phyloP scores from a whole-genome alignment of 257 asterid species.

The Jacaranda copaia region DNA sequence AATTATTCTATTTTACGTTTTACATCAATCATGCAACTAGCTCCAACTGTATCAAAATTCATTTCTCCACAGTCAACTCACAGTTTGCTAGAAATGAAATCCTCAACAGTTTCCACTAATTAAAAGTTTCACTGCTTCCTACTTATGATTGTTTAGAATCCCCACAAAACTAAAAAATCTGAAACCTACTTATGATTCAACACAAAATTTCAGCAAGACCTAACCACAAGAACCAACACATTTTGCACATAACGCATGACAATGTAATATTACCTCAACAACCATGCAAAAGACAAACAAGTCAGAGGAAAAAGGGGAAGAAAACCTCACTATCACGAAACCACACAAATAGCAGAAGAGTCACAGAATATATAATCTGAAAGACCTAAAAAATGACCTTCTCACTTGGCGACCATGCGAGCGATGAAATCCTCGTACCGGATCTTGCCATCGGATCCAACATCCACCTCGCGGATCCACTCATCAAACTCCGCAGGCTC shows the following conservation, averaged over 20 bases:
- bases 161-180: constrained; percentile 6
- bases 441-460: constrained; percentile 94
- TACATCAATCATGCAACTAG: constrained; percentile 9
- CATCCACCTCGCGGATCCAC: constrained; percentile 99
- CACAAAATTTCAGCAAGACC: constrained; percentile 6
- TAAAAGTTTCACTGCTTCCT: constrained; percentile 1
- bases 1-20: neutral
- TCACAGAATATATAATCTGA: constrained; percentile 19
- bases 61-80: neutral
- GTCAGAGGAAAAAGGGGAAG: too few species aligned
- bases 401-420: constrained; percentile 91
- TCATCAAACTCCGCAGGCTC: constrained; percentile 94
- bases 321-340: neutral
- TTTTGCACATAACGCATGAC: constrained; percentile 20
- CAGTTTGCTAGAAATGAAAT: neutral
- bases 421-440: constrained; percentile 91
- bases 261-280: constrained; percentile 5
- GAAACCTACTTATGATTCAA: constrained; percentile 1
- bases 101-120: neutral
- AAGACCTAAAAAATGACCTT: constrained; percentile 21
- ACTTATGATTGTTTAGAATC: constrained; percentile 14
- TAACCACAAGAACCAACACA: constrained; percentile 12
- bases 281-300: constrained; percentile 7
- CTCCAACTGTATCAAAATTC: neutral
- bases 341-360: constrained; percentile 3